Conservation (phyloP, 306 rosid species). For the Gastrolobium villosum region DNA sequence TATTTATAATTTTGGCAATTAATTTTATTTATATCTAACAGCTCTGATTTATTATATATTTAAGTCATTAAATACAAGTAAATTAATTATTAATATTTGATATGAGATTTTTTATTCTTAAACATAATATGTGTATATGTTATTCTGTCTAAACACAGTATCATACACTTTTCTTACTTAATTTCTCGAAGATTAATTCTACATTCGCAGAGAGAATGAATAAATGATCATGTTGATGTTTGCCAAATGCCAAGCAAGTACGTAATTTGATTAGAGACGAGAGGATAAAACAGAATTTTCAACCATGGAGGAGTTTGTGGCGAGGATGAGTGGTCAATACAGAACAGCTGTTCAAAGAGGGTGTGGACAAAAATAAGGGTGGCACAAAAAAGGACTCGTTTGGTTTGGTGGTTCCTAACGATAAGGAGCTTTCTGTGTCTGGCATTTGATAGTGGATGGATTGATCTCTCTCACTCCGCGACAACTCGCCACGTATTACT, state of each 20-base stretch:
- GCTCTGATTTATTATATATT: too few species aligned
- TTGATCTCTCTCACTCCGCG: slow-evolving; percentile 34
- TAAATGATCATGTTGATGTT: background rate
- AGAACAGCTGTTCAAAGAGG: slow-evolving; percentile 20
- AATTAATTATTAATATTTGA: too few species aligned
- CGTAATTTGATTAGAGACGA: background rate
- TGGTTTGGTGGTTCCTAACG: slow-evolving; percentile 56
- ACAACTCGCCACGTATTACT: slow-evolving; percentile 51
- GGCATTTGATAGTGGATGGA: slow-evolving; percentile 33
- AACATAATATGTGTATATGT: too few species aligned
- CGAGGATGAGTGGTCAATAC: slow-evolving; percentile 38
- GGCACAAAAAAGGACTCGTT: slow-evolving; percentile 49
- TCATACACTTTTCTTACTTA: too few species aligned
- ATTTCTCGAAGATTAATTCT: background rate
- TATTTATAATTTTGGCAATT: too few species aligned
- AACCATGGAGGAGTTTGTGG: slow-evolving; percentile 7
- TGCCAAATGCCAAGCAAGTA: background rate
- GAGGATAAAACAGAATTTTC: slow-evolving; percentile 44
- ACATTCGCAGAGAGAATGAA: background rate
- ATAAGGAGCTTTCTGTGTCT: slow-evolving; percentile 36
- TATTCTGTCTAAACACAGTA: too few species aligned
- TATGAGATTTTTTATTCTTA: too few species aligned
- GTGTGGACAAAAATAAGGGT: slow-evolving; percentile 43
- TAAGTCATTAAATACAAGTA: too few species aligned
- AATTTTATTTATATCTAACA: too few species aligned